Evolutionary conservation across 768 basidiomycete species (phyloP).

Genomic region (Candolleomyces efflorescens): DNA sequence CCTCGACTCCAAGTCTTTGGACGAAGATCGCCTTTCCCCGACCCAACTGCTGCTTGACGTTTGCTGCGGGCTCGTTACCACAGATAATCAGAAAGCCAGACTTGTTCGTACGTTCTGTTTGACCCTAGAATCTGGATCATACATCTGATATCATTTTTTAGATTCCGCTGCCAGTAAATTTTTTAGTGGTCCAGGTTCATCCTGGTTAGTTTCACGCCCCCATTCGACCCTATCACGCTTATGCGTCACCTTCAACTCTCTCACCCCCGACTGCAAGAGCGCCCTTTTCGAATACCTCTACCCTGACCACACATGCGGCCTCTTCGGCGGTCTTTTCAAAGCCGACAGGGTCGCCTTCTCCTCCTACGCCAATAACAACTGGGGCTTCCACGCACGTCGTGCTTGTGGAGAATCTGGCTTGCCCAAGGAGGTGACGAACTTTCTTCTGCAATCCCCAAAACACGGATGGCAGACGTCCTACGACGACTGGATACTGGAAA

Average conservation of each 20-base stretch:
- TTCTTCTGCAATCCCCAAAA: not conserved
- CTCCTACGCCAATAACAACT: not conserved
- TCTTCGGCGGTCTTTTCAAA: too few species aligned
- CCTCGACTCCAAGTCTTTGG: not conserved
- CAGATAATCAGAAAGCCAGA: not conserved
- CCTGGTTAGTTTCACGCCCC: not conserved
- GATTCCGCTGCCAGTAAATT: not conserved
- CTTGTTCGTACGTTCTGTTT: constrained; percentile 3
- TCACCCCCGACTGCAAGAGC: not conserved
- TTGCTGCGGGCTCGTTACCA: not conserved
- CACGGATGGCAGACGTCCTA: not conserved
- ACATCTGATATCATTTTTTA: not conserved
- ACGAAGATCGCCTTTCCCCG: not conserved
- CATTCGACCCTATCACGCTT: not conserved
- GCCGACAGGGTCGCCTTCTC: too few species aligned
- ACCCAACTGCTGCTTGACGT: not conserved
- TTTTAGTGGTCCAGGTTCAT: not conserved
- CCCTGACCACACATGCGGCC: too few species aligned
- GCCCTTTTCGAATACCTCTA: too few species aligned
- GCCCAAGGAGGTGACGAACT: not conserved
- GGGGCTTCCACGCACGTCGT: not conserved
- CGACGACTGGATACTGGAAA: too few species aligned
- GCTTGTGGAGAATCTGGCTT: not conserved
- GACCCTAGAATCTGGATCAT: too few species aligned
- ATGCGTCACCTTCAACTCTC: not conserved